Base-by-base conservation (phyloP, 1,139 yeast species). In the Hyphopichia khmerensis region DNA sequence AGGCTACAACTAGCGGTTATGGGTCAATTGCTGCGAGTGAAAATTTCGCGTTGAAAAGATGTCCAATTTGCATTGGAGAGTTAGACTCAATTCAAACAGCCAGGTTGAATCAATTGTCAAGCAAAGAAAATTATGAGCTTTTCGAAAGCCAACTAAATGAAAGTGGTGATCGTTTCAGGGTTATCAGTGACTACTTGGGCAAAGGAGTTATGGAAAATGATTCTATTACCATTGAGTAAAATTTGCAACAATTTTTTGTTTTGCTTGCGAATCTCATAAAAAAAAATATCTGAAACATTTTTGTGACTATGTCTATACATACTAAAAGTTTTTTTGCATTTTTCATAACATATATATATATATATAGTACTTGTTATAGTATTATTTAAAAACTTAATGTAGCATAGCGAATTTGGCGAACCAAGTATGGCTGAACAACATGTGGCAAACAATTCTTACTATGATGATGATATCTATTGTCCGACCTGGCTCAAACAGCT, bases 101-200 rank as follows among this genome's bases (percentile, higher is more conserved):
- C 13, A 72, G 84, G 34, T 69, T 71, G 19, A 77, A 79, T 6
- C 95, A 88, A 53, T 77, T 77, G 15, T 84, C 77, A 30, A 63
- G 80, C 3, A 79, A 83, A 23, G 84, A 82, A 16, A 73, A 87
- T 34, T 68, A 75, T 35, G 91, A 84, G 26, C 57, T 84, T 42
- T 85, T 93, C 54, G 72, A 78, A 43, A 67, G 75, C 36, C 75
- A 84, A 1, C 64, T 91, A 46, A 68, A 72, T 17, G 84, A 79
- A 18, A 71, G 82, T 32, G 77, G 72, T 7, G 90, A 85, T 49
- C 76, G 87, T 54, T 85, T 90, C 59, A 85, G 82, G 55, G 84
- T 84, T 2, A 77, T 91, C 43, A 76, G 87, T 42, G 95, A 88
- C 44, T 90, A 85, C 59, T 76, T 90, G 40, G 96, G 96, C 3